Evolutionary conservation across 371 early-diverging fungal genomes (phyloP).

Genomic region (Mortierella sp.): DNA sequence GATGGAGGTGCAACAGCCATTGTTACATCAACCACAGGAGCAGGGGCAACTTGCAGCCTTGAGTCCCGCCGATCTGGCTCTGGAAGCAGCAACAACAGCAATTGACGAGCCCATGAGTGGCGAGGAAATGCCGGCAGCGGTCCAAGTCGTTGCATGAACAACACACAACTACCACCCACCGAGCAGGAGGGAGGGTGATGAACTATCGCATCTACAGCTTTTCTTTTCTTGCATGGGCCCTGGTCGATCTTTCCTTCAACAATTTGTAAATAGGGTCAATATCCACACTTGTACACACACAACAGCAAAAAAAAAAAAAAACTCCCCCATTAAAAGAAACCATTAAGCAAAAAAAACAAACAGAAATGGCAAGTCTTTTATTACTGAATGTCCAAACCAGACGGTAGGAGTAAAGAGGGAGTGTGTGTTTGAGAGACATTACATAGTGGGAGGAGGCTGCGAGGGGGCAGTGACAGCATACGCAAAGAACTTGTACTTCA

Average conservation of each 20-base stretch:
- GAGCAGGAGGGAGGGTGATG: background rate
- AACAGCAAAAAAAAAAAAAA: constrained; percentile 1
- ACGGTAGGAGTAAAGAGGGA: background rate
- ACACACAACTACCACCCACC: background rate
- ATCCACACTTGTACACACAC: background rate
- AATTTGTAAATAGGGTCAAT: background rate
- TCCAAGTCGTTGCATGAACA: background rate
- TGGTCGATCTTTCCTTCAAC: background rate
- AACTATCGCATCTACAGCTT: background rate
- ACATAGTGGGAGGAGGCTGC: background rate
- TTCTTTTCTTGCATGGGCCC: background rate
- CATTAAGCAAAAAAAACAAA: background rate
- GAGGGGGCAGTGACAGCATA: constrained; percentile 1
- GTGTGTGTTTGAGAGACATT: background rate
- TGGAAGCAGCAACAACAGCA: background rate
- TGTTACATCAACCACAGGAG: background rate
- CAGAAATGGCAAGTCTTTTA: background rate
- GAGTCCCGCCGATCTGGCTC: background rate
- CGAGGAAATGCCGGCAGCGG: background rate
- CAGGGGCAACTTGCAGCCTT: background rate
- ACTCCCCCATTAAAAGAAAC: background rate
- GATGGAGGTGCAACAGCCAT: background rate
- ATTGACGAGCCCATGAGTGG: background rate
- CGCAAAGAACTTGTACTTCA: constrained; percentile 86
- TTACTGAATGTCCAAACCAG: background rate